These are phyloP conservation scores for Suhomyces chickasaworum DNA, from an alignment of 1,139 yeast genomes.

Conservation along the genomic window DNA sequence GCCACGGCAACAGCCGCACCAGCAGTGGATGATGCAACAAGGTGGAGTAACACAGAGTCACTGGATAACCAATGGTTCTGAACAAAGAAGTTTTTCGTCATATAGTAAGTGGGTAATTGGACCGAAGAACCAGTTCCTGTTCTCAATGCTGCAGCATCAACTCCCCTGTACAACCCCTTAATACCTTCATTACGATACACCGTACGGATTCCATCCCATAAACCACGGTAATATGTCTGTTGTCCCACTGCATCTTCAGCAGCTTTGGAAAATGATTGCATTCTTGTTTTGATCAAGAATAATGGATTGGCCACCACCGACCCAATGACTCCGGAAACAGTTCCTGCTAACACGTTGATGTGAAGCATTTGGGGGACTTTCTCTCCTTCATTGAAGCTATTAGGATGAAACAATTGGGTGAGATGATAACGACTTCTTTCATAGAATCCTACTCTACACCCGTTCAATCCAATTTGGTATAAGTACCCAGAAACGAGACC, in stretches of 20 bases:
- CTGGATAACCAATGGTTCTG: slow-evolving; percentile 48
- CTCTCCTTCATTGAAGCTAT: slow-evolving; percentile 38
- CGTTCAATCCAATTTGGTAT: slow-evolving; percentile 88
- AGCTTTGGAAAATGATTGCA: slow-evolving; percentile 79
- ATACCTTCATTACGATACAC: slow-evolving; percentile 72
- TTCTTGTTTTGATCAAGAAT: slow-evolving; percentile 88
- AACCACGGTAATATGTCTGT: slow-evolving; percentile 80
- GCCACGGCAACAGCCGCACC: slow-evolving; percentile 93
- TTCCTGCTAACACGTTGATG: slow-evolving; percentile 80
- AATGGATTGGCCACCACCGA: slow-evolving; percentile 90
- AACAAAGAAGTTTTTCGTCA: slow-evolving; percentile 61
- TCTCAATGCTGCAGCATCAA: slow-evolving; percentile 90
- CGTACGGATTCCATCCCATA: slow-evolving; percentile 65
- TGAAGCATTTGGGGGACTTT: slow-evolving; percentile 58
- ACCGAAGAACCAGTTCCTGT: slow-evolving; percentile 97
- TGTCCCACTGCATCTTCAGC: slow-evolving; percentile 65
- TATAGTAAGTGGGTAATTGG: slow-evolving; percentile 90
- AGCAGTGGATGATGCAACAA: slow-evolving; percentile 73
- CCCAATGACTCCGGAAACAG: slow-evolving; percentile 83
- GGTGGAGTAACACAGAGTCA: slow-evolving; percentile 72
- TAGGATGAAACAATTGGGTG: slow-evolving; percentile 60
- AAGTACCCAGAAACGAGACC: slow-evolving; percentile 83
- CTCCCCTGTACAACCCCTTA: slow-evolving; percentile 82
- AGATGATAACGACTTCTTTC: slow-evolving; percentile 76
- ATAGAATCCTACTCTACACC: slow-evolving; percentile 90